Evolutionary conservation across 495 filamentous ascomycete species (phyloP), one percentile per base, ranked within the genome.

Genomic region (Penicillium maclennaniae): DNA sequence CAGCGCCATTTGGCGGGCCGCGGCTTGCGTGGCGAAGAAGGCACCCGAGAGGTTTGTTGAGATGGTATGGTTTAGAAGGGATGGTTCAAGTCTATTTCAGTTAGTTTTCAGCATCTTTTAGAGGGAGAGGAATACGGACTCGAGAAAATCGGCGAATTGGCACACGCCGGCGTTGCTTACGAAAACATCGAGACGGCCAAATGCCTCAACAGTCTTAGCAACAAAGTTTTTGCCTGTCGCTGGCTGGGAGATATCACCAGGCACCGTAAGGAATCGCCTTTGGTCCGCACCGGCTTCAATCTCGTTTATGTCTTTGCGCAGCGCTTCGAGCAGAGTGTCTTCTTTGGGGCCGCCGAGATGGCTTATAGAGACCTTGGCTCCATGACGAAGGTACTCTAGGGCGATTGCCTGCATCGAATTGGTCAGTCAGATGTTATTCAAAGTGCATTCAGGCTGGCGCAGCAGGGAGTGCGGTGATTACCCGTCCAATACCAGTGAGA

Each of bases 81-180:
- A 57, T 1, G 72, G 71, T 15, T 71, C 63, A 41, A 75, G 62
- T 36, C 66, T 67, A 38, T 20, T 21, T 28, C 38, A 25, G 19
- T 63, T 20, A 55, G 48, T 25, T 41, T 28, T n/a, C 20, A 43
- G 2, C 15, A 34, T n/a, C 7, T 34, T 10, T 19, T 3, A 25
- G 19, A 4, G 23, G 20, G 10, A 2, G 16, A 19, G 14, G 25
- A 36, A 43, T 5, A 74, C 75, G 57, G 60, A 79, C 74, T 82
- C 76, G 12, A 93, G 73, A 58, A 93, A 87, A 37, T 88, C 83
- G 23, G 83, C 82, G 64, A 91, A 91, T 58, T 86, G 75, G 72
- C 87, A 93, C n/a, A 92, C 76, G 2, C 89, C 89, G 2, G 89
- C 89, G 71, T 93, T 93, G 64, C 81, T 83, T 1, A 93, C 85